A percentile compares a stretch with the other conserved stretches of the same genome.
These are phyloP conservation scores for Litsea cubeba DNA, from an alignment of 164 flowering plant genomes.

Conservation along the genomic window DNA sequence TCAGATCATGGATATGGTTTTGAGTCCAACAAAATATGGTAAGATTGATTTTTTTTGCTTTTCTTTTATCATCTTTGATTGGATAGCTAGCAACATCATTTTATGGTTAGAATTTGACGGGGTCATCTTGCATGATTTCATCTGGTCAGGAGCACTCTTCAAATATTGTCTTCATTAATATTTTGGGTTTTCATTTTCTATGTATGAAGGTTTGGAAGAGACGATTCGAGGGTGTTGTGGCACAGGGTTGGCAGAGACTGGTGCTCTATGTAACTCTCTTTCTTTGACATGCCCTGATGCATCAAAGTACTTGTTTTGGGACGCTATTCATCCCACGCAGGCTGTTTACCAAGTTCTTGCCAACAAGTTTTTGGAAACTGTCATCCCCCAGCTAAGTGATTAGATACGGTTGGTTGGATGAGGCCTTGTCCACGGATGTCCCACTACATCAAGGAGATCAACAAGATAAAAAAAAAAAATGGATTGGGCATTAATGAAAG, in stretches of 20 bases:
- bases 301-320: conserved; percentile 45
- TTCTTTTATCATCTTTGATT: neutral
- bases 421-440: too few species aligned
- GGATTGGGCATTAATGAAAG: too few species aligned
- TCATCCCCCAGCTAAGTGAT: conserved; percentile 1
- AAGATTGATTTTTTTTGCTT: neutral
- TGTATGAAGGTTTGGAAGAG: conserved; percentile 40
- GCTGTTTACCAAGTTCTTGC: conserved; percentile 23
- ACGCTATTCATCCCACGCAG: conserved; percentile 40
- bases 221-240: conserved; percentile 57
- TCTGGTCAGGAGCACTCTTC: too few species aligned
- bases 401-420: too few species aligned
- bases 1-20: conserved; percentile 34
- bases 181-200: too few species aligned
- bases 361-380: neutral
- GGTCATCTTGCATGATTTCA: too few species aligned
- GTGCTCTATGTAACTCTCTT: conserved; percentile 33
- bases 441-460: too few species aligned
- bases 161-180: too few species aligned
- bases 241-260: conserved; percentile 40
- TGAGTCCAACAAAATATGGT: conserved; percentile 26
- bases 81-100: too few species aligned
- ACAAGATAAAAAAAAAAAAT: too few species aligned
- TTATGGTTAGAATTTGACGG: too few species aligned
- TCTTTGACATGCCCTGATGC: conserved; percentile 40